These are phyloP conservation scores for Lignosus rhinocerotis DNA, from an alignment of 1,284 basidiomycete species.

Conservation along the genomic window DNA sequence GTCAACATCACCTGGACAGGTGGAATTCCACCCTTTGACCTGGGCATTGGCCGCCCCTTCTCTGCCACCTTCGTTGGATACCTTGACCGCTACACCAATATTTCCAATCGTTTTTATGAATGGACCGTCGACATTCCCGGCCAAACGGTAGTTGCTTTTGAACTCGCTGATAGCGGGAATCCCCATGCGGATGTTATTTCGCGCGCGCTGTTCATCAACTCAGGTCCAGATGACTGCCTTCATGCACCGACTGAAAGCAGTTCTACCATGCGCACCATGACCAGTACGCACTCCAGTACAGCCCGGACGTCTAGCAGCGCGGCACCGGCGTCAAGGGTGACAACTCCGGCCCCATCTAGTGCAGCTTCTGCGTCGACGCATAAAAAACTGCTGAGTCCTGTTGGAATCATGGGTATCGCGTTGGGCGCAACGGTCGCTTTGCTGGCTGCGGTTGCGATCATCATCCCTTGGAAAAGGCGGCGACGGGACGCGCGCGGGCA, in stretches of 20 bases:
- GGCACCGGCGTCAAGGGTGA: no score
- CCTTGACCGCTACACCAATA: background rate
- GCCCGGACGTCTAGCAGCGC: no score
- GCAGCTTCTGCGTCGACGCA: background rate
- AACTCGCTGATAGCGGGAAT: background rate
- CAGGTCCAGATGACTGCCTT: background rate
- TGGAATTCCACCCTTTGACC: background rate
- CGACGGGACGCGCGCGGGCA: background rate
- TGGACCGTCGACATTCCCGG: background rate
- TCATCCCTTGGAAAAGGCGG: background rate
- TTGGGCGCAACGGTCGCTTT: background rate
- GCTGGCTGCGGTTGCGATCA: background rate
- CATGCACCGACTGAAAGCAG: no score
- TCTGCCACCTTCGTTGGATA: background rate
- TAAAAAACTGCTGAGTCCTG: background rate
- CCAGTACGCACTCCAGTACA: no score
- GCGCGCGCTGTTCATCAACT: background rate
- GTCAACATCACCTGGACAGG: background rate
- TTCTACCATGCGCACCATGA: no score
- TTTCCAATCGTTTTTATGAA: background rate
- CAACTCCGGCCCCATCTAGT: no score
- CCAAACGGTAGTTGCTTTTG: background rate
- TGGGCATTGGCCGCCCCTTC: background rate
- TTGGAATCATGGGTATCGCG: background rate
- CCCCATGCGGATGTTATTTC: background rate